phyloP scores from a whole-genome alignment of 2,329 filamentous ascomycete genomes.

The Arachnomyces sp. region DNA sequence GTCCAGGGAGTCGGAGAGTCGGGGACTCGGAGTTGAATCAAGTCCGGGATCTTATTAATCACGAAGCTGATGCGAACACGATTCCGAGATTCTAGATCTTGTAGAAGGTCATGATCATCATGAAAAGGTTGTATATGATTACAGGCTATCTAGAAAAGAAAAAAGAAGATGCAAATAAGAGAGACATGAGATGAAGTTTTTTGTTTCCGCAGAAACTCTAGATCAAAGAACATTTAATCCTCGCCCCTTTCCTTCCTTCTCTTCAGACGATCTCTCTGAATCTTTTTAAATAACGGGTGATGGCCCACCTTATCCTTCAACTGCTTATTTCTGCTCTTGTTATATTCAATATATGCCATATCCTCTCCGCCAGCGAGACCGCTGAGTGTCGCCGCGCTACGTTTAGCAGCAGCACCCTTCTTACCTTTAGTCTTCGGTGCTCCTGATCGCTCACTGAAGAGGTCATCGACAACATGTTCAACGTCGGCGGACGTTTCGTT shows the following conservation, averaged over 20 bases:
- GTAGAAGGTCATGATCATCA: too few relatives aligned
- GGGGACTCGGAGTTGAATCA: too few relatives aligned
- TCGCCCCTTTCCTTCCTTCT: conserved; percentile 41
- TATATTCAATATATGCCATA: conserved; percentile 92
- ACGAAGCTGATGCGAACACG: too few relatives aligned
- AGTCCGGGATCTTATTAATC: too few relatives aligned
- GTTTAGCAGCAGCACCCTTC: conserved; percentile 52
- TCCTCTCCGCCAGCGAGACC: conserved; percentile 87
- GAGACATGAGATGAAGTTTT: background rate
- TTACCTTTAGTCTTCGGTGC: conserved; percentile 30
- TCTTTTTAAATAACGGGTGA: conserved; percentile 59
- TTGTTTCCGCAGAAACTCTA: background rate
- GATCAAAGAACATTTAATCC: conserved; percentile 1
- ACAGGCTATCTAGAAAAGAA: too few relatives aligned
- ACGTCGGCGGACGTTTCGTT: conserved; percentile 67
- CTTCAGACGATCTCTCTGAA: conserved; percentile 55
- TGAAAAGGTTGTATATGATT: too few relatives aligned
- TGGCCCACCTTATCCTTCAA: conserved; percentile 55
- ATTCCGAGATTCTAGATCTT: too few relatives aligned
- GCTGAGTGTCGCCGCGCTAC: conserved; percentile 76
- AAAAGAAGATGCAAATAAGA: background rate
- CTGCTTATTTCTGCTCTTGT: conserved; percentile 62
- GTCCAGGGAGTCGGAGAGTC: too few relatives aligned
- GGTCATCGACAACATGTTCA: conserved; percentile 62
- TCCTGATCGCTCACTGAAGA: conserved; percentile 53